Base-by-base conservation (phyloP, 1,284 basidiomycete genomes). In the Ceratobasidium sp. region DNA sequence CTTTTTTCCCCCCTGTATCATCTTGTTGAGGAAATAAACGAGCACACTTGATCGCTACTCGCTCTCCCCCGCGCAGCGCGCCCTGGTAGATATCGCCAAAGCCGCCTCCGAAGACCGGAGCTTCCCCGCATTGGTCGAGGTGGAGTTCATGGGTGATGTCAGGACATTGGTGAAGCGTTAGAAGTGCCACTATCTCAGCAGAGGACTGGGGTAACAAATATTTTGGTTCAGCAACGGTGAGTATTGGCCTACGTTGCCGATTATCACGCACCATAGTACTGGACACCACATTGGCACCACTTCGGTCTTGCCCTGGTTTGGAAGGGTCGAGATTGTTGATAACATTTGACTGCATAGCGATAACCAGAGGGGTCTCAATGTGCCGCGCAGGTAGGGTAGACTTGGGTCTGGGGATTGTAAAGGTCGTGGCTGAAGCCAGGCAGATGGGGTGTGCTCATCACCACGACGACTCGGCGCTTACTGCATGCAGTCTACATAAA, bases 141-240 rank as follows among this genome's bases (percentile, higher is more conserved):
- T 72, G 43, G 39, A 72, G 56, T 34, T 31, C 14, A 14, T 27
- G 2, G 5, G 68, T 72, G 14, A 72, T 72, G 39, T 72, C 56
- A 19, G n/a, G n/a, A 27, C 19, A 49, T 24, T 48, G 27, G 29
- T 24, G 27, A 4, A 37, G 16, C 3, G 22, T 29, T 11, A 72
- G 46, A 8, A 39, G 9, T 4, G 8, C 31, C 4, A 68, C 54
- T 1, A 72, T 59, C 1, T 27, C 43, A 5, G 59, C n/a, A 22
- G 31, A 8, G 27, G 59, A 16, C 59, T 43, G 24, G 9, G 1
- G 27, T 13, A 9, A 62, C 6, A 51, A 11, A 24, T 1, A 51
- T 11, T 4, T 9, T 51, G 4, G 34, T 46, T 46, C 3, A 43
- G 16, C 22, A 41, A 13, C 9, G 8, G 2, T 19, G 34, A 4